phyloP scores from a whole-genome alignment of 805 yeast genomes.

The Hyphopichia homilentoma region DNA sequence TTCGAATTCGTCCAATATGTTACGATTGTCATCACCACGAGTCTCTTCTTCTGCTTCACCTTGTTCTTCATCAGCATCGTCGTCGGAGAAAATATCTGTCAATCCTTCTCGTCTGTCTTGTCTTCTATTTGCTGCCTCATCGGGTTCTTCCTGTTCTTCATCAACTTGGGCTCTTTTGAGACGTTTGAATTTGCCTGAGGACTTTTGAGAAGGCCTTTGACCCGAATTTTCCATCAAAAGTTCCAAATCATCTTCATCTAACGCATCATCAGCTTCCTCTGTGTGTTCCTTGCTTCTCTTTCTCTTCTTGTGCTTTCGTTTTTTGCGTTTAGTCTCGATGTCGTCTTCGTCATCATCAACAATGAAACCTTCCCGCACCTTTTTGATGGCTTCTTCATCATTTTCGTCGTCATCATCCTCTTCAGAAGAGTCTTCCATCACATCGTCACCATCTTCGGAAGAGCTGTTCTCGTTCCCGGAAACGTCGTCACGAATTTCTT shows the following conservation, averaged over 20 bases:
- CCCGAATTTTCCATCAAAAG: slow-evolving; percentile 89
- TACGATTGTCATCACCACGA: slow-evolving; percentile 27
- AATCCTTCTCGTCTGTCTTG: slow-evolving; percentile 35
- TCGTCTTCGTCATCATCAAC: slow-evolving; percentile 79
- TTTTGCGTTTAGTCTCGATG: slow-evolving; percentile 18
- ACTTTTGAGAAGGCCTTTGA: slow-evolving; percentile 43
- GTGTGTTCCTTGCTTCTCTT: slow-evolving; percentile 26
- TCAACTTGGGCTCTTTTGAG: slow-evolving; percentile 63
- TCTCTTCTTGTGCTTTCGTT: slow-evolving; percentile 39
- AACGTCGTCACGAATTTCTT: slow-evolving; percentile 33
- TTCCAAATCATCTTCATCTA: slow-evolving; percentile 95
- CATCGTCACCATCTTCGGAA: slow-evolving; percentile 34
- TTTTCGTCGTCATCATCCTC: slow-evolving; percentile 87
- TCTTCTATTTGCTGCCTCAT: slow-evolving; percentile 3
- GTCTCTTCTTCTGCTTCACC: slow-evolving; percentile 28
- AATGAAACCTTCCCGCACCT: slow-evolving; percentile 86
- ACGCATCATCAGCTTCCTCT: slow-evolving; percentile 52
- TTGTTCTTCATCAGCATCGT: slow-evolving; percentile 23
- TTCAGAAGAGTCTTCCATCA: slow-evolving; percentile 69
- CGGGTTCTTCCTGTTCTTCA: slow-evolving; percentile 27
- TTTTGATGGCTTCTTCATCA: slow-evolving; percentile 83
- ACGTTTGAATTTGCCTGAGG: slow-evolving; percentile 64
- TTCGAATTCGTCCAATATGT: slow-evolving; percentile 77
- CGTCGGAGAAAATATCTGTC: slow-evolving; percentile 68
- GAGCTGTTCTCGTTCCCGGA: slow-evolving; percentile 23